These are phyloP conservation scores for Cryptococcus jaspeensis DNA, from an alignment of 1,284 basidiomycete species.

Conservation along the genomic window DNA sequence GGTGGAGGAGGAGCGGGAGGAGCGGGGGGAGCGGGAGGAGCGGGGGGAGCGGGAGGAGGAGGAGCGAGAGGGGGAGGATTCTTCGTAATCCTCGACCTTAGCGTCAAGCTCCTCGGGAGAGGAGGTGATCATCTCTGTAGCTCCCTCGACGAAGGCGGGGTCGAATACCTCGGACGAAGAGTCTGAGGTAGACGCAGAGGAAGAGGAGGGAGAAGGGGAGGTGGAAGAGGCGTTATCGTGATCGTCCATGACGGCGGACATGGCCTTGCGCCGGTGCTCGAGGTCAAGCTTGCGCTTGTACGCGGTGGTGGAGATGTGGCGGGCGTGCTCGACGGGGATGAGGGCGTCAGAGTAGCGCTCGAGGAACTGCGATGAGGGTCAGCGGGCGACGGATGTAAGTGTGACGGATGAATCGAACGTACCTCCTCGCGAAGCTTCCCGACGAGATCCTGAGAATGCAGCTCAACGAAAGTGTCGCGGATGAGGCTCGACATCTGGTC, in stretches of 20 bases:
- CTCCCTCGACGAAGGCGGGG: too few relatives aligned
- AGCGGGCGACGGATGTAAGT: not conserved
- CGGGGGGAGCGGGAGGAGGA: too few relatives aligned
- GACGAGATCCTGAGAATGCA: conserved; percentile 86
- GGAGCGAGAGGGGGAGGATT: too few relatives aligned
- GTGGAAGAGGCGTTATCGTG: conserved; percentile 28
- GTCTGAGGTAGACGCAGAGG: too few relatives aligned
- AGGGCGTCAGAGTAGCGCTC: conserved; percentile 74
- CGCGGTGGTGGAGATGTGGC: conserved; percentile 13
- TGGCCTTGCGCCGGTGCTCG: conserved; percentile 15
- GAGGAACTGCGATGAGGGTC: conserved; percentile 60
- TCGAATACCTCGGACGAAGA: too few relatives aligned
- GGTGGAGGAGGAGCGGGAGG: too few relatives aligned
- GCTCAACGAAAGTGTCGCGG: conserved; percentile 87
- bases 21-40: too few relatives aligned
- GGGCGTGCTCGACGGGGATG: conserved; percentile 59
- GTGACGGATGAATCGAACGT: conserved; percentile 6
- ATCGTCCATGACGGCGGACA: conserved; percentile 17
- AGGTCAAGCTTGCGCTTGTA: conserved; percentile 13
- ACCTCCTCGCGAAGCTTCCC: conserved; percentile 54
- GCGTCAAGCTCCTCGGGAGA: too few relatives aligned
- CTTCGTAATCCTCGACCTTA: too few relatives aligned
- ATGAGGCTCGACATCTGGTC: conserved; percentile 88
- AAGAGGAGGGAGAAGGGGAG: too few relatives aligned
- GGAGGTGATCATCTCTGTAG: too few relatives aligned